phyloP scores from a whole-genome alignment of 257 asterid genomes.

The Gardenia jasminoides region DNA sequence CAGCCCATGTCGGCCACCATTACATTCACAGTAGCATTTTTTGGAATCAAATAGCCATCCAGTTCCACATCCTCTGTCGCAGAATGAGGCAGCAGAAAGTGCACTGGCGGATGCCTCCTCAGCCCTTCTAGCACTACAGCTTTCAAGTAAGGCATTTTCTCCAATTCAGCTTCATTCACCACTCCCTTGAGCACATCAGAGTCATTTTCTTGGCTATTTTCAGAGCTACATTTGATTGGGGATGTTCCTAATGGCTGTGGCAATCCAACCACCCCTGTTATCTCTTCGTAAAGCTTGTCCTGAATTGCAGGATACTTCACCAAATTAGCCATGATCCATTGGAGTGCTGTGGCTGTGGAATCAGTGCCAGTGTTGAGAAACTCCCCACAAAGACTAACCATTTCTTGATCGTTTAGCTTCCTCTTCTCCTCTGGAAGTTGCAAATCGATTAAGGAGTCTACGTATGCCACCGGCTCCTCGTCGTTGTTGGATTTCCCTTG shows the following conservation, averaged over 20 bases:
- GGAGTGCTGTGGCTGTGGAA: constrained; percentile 59
- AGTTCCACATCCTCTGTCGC: constrained; percentile 45
- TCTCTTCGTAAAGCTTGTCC: constrained; percentile 45
- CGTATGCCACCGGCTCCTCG: constrained; percentile 35
- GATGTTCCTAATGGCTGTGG: no score
- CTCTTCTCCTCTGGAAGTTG: constrained; percentile 49
- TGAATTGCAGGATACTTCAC: constrained; percentile 55
- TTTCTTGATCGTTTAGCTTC: constrained; percentile 46
- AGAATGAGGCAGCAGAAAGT: constrained; percentile 61
- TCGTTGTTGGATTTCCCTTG: neutral
- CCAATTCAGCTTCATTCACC: constrained; percentile 50
- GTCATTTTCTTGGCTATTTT: no score
- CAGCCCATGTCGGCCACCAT: constrained; percentile 69
- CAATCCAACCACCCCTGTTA: constrained; percentile 26
- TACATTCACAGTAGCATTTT: constrained; percentile 47
- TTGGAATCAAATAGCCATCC: constrained; percentile 45
- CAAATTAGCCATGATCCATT: constrained; percentile 74
- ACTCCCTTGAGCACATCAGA: neutral
- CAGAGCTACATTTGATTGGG: no score
- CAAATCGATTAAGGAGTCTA: constrained; percentile 51
- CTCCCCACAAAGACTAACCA: constrained; percentile 53
- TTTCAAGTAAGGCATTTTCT: constrained; percentile 51
- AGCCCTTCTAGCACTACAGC: constrained; percentile 61
- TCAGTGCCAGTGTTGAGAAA: constrained; percentile 62
- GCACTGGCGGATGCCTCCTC: constrained; percentile 70